Conservation (phyloP, 2,329 filamentous ascomycete species). For the Colletotrichum tropicicola region DNA sequence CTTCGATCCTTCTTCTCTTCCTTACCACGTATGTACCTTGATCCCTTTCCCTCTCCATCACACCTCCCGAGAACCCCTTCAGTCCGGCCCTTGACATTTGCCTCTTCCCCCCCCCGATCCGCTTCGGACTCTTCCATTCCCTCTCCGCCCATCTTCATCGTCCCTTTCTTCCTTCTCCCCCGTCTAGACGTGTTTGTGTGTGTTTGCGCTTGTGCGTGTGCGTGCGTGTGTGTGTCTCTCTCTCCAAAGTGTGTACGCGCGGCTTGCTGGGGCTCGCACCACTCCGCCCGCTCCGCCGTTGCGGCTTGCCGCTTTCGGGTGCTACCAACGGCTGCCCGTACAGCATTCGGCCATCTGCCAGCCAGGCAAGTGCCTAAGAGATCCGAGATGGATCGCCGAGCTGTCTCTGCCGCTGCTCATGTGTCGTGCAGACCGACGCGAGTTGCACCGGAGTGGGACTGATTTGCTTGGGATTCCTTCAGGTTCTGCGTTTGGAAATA, state of each 20-base stretch:
- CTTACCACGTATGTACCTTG: neutral
- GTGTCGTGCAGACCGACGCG: neutral
- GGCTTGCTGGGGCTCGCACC: neutral
- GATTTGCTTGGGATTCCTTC: neutral
- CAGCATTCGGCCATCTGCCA: neutral
- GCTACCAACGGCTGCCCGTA: neutral
- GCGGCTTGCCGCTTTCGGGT: constrained; percentile 10
- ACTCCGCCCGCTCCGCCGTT: constrained; percentile 4
- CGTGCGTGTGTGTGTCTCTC: neutral
- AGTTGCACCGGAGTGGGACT: neutral
- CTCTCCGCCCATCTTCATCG: neutral
- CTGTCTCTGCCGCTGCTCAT: neutral
- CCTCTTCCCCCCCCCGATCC: neutral
- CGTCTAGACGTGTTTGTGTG: neutral
- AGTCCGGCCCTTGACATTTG: neutral
- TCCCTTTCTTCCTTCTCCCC: neutral
- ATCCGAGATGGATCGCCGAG: constrained; percentile 7
- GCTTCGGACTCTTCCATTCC: neutral
- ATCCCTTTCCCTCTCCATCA: neutral
- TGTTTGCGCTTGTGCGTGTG: neutral
- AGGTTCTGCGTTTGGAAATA: neutral
- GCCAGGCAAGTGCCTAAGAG: constrained; percentile 15
- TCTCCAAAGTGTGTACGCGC: neutral
- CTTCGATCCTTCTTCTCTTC: neutral
- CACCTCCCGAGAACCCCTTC: neutral